Conservation (phyloP, 176 grass and related monocot genomes). For the Rhynchospora tenuis region DNA sequence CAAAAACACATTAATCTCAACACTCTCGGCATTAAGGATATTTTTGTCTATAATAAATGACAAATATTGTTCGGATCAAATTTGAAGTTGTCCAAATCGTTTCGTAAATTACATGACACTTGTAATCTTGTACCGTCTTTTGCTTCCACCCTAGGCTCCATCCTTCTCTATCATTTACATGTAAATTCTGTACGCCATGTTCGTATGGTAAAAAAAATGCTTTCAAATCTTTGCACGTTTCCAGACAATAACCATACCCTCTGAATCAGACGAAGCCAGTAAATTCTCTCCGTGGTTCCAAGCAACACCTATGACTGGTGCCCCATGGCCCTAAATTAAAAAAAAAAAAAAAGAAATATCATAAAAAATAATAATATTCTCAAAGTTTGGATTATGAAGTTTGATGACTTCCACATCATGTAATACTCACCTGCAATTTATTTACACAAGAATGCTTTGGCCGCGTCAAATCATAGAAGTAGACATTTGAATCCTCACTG, state of each 20-base stretch:
- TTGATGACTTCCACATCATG: background rate
- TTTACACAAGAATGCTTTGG: slow-evolving; percentile 90
- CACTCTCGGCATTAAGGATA: no score
- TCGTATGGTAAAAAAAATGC: background rate
- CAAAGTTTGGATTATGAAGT: background rate
- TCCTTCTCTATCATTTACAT: slow-evolving; percentile 3
- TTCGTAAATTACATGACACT: no score
- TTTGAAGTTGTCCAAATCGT: no score
- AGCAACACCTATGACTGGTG: slow-evolving; percentile 74
- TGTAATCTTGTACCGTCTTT: background rate
- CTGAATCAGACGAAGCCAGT: slow-evolving; percentile 83
- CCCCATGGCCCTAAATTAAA: slow-evolving; percentile 61
- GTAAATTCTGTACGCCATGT: background rate
- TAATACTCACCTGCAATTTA: slow-evolving; percentile 68
- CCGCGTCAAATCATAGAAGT: slow-evolving; percentile 97
- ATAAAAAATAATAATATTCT: background rate
- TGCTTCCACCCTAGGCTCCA: background rate
- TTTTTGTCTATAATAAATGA: no score
- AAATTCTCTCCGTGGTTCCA: slow-evolving; percentile 98
- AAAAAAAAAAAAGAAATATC: background rate
- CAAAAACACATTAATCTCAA: no score
- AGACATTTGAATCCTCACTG: slow-evolving; percentile 91
- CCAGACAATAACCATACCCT: slow-evolving; percentile 98
- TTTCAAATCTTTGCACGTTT: slow-evolving; percentile 61
- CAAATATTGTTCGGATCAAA: no score